Evolutionary conservation across 345 rosid genomes (phyloP), one percentile per base, ranked within the genome.

Genomic region (Eutrema heterophyllum): DNA sequence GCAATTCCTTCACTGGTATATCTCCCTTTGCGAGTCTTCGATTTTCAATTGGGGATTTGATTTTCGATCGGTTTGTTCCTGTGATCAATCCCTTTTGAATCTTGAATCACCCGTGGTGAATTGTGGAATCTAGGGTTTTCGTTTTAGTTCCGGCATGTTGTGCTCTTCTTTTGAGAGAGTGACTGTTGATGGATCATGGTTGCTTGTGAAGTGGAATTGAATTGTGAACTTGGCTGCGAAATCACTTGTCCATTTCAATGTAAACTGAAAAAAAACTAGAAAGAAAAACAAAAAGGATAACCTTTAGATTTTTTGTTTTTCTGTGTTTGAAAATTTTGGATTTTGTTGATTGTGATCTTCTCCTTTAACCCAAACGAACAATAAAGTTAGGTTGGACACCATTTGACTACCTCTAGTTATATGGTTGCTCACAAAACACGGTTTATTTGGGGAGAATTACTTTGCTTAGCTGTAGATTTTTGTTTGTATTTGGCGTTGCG

Each of bases 1-100:
- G 90, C 76, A 85, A 87, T 76, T 92, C 98, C 12, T 93, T 93
- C 58, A 83, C 90, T 45, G 93, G 94, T 92, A 82, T 14, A 50
- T 30, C 2, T 38, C 16, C 12, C 39, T 53, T 16, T 9, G 1
- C 0, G 0, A 5, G 15, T 38, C 12, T 32, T 77, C 2, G 5
- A 27, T 52, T 54, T 36, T 48, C 24, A n/a, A 48, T 70, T 76
- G 2, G 35, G 39, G 18, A 12, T 41, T 60, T 1, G 4, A 2
- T 16, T 26, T 38, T 4, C 13, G 58, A 45, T 63, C 10, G 52
- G 15, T 27, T 13, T 54, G 60, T 46, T 69, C 24, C 6, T 76
- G n/a, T 48, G 45, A 39, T 71, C 51, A 56, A 49, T 5, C 41
- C 40, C 54, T 70, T 62, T 33, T 70, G 67, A 56, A 10, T 21